A percentile compares a stretch with the other conserved stretches of the same genome.
Conservation (phyloP, 768 basidiomycete species). For the Melanogaster broomeanus region DNA sequence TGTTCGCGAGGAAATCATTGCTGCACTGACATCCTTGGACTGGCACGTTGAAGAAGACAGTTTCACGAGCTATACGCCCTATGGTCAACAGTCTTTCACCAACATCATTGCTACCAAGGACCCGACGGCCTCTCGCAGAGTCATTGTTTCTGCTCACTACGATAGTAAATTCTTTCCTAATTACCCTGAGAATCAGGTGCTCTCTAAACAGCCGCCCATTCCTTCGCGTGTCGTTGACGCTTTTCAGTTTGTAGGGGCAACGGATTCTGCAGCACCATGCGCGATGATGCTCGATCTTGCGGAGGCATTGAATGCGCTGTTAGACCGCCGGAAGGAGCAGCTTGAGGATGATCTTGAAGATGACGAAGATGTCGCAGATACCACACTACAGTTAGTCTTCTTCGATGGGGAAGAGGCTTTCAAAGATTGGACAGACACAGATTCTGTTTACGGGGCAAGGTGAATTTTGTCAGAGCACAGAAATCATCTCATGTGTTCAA, state of each 20-base stretch:
- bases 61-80: conserved; percentile 80
- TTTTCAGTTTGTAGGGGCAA: conserved; percentile 90
- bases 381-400: conserved; percentile 89
- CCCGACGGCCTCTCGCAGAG: conserved; percentile 74
- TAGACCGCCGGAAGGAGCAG: conserved; percentile 59
- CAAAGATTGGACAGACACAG: conserved; percentile 80
- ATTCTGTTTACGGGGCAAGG: conserved; percentile 97
- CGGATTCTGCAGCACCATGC: conserved; percentile 94
- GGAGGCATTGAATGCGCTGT: conserved; percentile 72
- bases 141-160: conserved; percentile 90
- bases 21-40: conserved; percentile 65
- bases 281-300: conserved; percentile 94
- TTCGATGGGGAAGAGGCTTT: conserved; percentile 99
- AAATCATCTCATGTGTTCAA: not conserved
- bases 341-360: conserved; percentile 58
- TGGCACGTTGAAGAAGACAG: conserved; percentile 90
- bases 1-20: conserved; percentile 81
- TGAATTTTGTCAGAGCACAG: conserved; percentile 25
- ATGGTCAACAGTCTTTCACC: conserved; percentile 75
- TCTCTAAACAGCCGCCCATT: conserved; percentile 12
- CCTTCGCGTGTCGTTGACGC: conserved; percentile 8
- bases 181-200: conserved; percentile 75
- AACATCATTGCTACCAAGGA: conserved; percentile 97
- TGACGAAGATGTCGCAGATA: conserved; percentile 78
- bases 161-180: conserved; percentile 87